Base-by-base conservation (phyloP, 192 early-diverging fungal genomes). In the Phlyctochytrium planicorne region DNA sequence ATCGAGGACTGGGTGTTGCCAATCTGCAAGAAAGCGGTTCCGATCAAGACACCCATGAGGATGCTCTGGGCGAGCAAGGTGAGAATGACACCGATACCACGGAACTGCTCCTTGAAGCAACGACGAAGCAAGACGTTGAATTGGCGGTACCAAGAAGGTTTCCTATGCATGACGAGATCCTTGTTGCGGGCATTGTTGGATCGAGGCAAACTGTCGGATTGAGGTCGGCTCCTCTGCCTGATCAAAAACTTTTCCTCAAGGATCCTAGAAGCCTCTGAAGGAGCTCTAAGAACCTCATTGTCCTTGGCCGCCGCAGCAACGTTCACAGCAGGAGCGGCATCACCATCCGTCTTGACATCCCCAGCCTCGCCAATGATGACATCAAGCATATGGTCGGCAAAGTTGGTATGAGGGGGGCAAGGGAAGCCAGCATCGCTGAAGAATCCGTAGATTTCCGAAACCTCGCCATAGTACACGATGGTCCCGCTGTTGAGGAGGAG, bases 401-500 rank as follows among this genome's bases (percentile, higher is more conserved):
- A 78, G 56, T 83, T 83, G 34, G 78, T 83, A 12, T 76, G 71
- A 12, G 27, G 32, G 24, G 81, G 81, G 55, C 74, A 60, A 29
- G 62, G 65, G 52, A 72, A 63, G 2, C 78, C 81, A 2, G 78
- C 63, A 2, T 57, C 31, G 10, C 30, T 68, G 53, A 83, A 83
- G 53, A 78, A 78, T 23, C 23, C 63, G 29, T 78, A 50, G 6
- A 78, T 69, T 10, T 52, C 62, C 33, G 50, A 40, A 10, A 61
- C 71, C n/a, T 52, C 35, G 29, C 74, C 74, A 55, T 60, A 76
- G 60, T 60, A 88, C 2, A 90, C 78, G 12, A 80, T 68, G 35
- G 82, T 76, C 3, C 91, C 91, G 27, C 80, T 78, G 55, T 83
- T 80, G 34, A 91, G 69, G 35, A 92, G 70, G 27, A 92, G 83